phyloP scores from a whole-genome alignment of 148 eudicot species.

The Euryodendron excelsum region DNA sequence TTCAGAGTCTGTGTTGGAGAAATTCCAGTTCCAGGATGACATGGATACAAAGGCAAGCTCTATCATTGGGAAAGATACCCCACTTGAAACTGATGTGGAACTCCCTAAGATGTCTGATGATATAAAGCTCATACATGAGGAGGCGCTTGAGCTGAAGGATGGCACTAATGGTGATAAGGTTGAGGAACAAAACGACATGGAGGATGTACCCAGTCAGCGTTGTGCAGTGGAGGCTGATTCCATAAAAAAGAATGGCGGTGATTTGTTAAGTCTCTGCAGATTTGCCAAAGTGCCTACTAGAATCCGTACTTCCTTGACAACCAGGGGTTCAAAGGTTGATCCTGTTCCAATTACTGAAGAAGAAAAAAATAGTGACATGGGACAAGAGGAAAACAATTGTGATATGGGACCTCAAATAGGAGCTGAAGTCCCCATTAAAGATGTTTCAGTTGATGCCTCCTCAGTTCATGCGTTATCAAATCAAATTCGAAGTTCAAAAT shows the following conservation, averaged over 20 bases:
- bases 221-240: slow-evolving; percentile 33
- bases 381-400: slow-evolving; percentile 22
- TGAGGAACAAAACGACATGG: slow-evolving; percentile 29
- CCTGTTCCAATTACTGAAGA: slow-evolving; percentile 29
- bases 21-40: slow-evolving; percentile 23
- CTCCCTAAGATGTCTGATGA: slow-evolving; percentile 25
- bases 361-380: slow-evolving; percentile 23
- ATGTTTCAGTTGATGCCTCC: slow-evolving; percentile 30
- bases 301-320: slow-evolving; percentile 47
- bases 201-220: slow-evolving; percentile 24
- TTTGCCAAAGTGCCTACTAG: slow-evolving; percentile 47
- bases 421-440: slow-evolving; percentile 27
- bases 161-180: slow-evolving; percentile 18
- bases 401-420: slow-evolving; percentile 23
- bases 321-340: slow-evolving; percentile 28
- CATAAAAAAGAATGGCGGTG: slow-evolving; percentile 22
- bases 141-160: slow-evolving; percentile 28
- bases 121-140: slow-evolving; percentile 9
- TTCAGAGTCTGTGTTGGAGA: slow-evolving; percentile 30
- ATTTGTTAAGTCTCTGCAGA: slow-evolving; percentile 37
- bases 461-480: slow-evolving; percentile 29
- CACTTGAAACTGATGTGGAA: slow-evolving; percentile 29
- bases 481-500: slow-evolving; percentile 29
- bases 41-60: slow-evolving; percentile 14
- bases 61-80: slow-evolving; percentile 15